Evolutionary conservation across 176 grass and related monocot species (phyloP).

Genomic region (Zea mays): Zm-B73-REFERENCE-NAM-5.0 NC_050101.1:158981001-158981500

Average conservation of each 20-base stretch:
- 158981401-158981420: conserved; percentile 34
- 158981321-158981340: not conserved
- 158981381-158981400: conserved; percentile 35
- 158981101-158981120: conserved; percentile 27
- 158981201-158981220: not conserved
- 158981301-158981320: not conserved
- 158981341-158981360: conserved; percentile 3
- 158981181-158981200: not conserved
- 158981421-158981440: conserved; percentile 24
- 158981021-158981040: conserved; percentile 83
- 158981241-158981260: conserved; percentile 7
- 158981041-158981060: conserved; percentile 94
- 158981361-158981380: conserved; percentile 48
- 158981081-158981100: conserved; percentile 73
- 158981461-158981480: conserved; percentile 28
- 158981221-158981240: not conserved
- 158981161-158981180: not conserved
- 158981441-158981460: conserved; percentile 23
- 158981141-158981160: no score
- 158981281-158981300: not conserved
- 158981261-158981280: not conserved
- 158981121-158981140: not conserved
- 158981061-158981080: conserved; percentile 66
- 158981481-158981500: not conserved
- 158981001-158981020: conserved; percentile 74